These are phyloP conservation scores for Diaporthe destruens DNA, from an alignment of 2,329 filamentous ascomycete species.

Conservation along the genomic window DNA sequence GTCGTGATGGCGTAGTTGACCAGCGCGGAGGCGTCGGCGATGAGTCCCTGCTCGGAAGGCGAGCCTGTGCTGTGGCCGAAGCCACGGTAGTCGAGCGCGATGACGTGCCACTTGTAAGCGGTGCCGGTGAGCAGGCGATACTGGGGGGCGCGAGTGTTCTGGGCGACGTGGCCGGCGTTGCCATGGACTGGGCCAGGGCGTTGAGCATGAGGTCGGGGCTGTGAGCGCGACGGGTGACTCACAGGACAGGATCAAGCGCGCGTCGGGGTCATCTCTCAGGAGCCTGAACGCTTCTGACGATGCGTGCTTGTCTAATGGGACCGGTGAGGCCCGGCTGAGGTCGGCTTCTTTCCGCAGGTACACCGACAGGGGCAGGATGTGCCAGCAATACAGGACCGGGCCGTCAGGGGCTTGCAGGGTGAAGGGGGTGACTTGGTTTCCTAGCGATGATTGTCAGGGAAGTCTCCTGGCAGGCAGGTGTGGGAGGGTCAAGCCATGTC, in stretches of 20 bases:
- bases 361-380: slow-evolving; percentile 83
- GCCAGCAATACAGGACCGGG: slow-evolving; percentile 88
- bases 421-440: slow-evolving; percentile 91
- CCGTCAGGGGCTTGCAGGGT: slow-evolving; percentile 80
- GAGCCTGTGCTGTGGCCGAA: slow-evolving; percentile 85
- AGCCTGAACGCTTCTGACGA: slow-evolving; percentile 70
- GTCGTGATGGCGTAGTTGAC: slow-evolving; percentile 78
- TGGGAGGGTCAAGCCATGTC: not conserved
- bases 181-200: slow-evolving; percentile 38
- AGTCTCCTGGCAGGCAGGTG: not conserved
- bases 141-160: slow-evolving; percentile 79
- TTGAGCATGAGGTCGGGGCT: slow-evolving; percentile 31
- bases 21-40: slow-evolving; percentile 80
- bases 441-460: slow-evolving; percentile 55
- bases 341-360: slow-evolving; percentile 79
- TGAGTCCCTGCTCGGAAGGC: slow-evolving; percentile 84
- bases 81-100: slow-evolving; percentile 93
- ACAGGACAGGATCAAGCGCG: slow-evolving; percentile 75
- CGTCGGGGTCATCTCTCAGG: slow-evolving; percentile 72
- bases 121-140: slow-evolving; percentile 83
- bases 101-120: slow-evolving; percentile 77
- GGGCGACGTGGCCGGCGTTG: slow-evolving; percentile 88
- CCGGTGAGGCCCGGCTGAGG: slow-evolving; percentile 50
- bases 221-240: slow-evolving; percentile 49
- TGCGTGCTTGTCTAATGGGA: slow-evolving; percentile 60